phyloP scores from a whole-genome alignment of 306 rosid species.

The Cyclanthera cordifolia region DNA sequence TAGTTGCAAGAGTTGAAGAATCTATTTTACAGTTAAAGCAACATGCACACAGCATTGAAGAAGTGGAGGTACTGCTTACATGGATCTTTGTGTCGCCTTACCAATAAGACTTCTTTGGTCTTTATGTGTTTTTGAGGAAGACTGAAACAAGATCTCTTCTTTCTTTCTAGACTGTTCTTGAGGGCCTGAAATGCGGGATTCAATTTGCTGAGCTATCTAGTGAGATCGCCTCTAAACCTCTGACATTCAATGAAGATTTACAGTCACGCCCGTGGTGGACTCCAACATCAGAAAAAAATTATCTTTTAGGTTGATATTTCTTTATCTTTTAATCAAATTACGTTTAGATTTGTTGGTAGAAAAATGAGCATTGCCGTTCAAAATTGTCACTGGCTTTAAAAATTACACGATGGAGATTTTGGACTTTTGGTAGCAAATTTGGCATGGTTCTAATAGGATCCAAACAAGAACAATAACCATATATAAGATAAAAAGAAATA shows the following conservation, averaged over 20 bases:
- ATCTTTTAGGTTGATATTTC: conserved; percentile 62
- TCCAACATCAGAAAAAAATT: conserved; percentile 73
- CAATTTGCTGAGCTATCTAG: conserved; percentile 71
- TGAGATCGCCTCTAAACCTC: conserved; percentile 69
- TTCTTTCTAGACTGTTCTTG: conserved; percentile 48
- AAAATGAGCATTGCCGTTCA: neutral
- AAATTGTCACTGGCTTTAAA: neutral
- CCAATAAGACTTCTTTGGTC: neutral
- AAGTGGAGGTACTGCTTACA: conserved; percentile 53
- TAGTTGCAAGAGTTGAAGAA: conserved; percentile 64
- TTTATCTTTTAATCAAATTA: conserved; percentile 3
- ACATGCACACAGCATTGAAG: conserved; percentile 65
- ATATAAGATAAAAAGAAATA: no score
- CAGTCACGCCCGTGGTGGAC: conserved; percentile 95
- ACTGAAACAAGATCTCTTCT: neutral
- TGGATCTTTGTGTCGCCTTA: neutral
- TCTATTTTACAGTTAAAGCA: conserved; percentile 75
- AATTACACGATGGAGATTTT: neutral
- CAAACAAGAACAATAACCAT: no score
- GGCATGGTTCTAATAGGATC: no score
- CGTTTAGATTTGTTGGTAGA: neutral
- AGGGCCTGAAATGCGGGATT: conserved; percentile 58
- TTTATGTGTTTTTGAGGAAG: conserved; percentile 12
- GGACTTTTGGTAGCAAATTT: conserved; percentile 12
- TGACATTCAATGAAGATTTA: conserved; percentile 84